Evolutionary conservation across 495 filamentous ascomycete species (phyloP), one percentile per base, ranked within the genome.

Genomic region (Platismatia glauca): DNA sequence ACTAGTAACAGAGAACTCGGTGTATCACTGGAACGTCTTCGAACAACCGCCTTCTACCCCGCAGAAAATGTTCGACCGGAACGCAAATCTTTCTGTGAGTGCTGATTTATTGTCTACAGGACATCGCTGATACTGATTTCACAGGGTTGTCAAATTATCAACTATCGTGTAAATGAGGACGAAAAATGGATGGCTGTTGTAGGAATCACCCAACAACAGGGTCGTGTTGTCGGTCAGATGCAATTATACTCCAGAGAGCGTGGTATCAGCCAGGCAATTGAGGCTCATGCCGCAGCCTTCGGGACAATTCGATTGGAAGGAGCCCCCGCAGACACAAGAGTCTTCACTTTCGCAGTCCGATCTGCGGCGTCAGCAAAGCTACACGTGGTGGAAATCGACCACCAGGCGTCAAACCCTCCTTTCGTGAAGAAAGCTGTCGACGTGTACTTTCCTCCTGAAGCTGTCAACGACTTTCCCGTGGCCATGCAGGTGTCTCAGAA

Each of bases 131-230:
- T 46, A 55, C 61, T 34, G 61, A 58, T 13, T 52, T 48, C 64
- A 39, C 70, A 95, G 89, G 85, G 84, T 57, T 91, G 90, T 74
- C 94, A 99, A 87, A 99, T 99, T 70, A 99, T 99, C 82, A 99
- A 97, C 77, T 99, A 99, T 77, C 91, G 93, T 58, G 89, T 92
- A 57, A 97, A 91, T 75, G 86, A 87, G 67, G 91, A 97, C 66
- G 91, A 89, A 65, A 95, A 95, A 76, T 99, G 94, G 94, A 95
- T 95, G 88, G 91, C 93, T 18, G 87, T 95, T 41, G 90, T 99
- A 58, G 94, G 94, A 71, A 99, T 99, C 68, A 90, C 91, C 64
- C 86, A 90, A 74, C 87, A 90, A 69, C 87, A 91, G 74, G 93
- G 91, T 29, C 89, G 94, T 62, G 93, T 99, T 41, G 90, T 92